Percentiles rank a stretch among this genome's conserved stretches.
Evolutionary conservation across 2,329 filamentous ascomycete species (phyloP).

Genomic region (Huntiella abstrusa): DNA sequence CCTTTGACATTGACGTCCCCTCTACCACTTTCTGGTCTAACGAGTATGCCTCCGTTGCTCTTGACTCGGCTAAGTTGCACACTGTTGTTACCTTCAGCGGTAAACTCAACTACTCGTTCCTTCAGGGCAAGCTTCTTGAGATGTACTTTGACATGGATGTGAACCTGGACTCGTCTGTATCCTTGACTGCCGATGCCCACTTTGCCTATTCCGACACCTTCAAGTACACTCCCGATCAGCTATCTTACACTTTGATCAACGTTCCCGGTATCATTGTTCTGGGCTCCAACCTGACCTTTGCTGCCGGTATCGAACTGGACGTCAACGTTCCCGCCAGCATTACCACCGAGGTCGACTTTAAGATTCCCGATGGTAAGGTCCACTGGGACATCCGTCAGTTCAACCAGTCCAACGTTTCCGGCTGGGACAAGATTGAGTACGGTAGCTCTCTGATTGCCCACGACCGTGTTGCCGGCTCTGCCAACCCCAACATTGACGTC

Average conservation of each 20-base stretch:
- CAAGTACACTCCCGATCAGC: slow-evolving; percentile 18
- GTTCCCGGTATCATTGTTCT: slow-evolving; percentile 23
- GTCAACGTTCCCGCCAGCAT: slow-evolving; percentile 18
- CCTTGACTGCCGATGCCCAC: slow-evolving; percentile 19
- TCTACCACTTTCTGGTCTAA: slow-evolving; percentile 16
- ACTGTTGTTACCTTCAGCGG: slow-evolving; percentile 23
- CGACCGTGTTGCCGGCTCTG: slow-evolving; percentile 16
- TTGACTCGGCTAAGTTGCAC: slow-evolving; percentile 19
- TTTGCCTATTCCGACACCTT: slow-evolving; percentile 19
- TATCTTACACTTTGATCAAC: slow-evolving; percentile 21
- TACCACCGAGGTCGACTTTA: slow-evolving; percentile 17
- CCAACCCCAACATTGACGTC: slow-evolving; percentile 15
- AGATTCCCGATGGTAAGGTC: slow-evolving; percentile 20
- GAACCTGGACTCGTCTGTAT: slow-evolving; percentile 19
- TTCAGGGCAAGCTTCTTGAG: slow-evolving; percentile 3
- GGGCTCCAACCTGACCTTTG: slow-evolving; percentile 20
- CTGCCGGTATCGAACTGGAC: slow-evolving; percentile 20
- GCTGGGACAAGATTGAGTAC: slow-evolving; percentile 20
- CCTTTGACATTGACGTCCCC: not conserved
- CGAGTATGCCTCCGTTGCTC: slow-evolving; percentile 19
- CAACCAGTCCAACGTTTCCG: slow-evolving; percentile 16
- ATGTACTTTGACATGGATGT: slow-evolving; percentile 26
- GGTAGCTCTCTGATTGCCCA: slow-evolving; percentile 18
- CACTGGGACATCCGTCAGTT: slow-evolving; percentile 21
- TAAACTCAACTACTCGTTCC: slow-evolving; percentile 16